Evolutionary conservation across 2,329 filamentous ascomycete genomes (phyloP), one percentile per base, ranked within the genome.

Genomic region (Pseudogymnoascus sp.): DNA sequence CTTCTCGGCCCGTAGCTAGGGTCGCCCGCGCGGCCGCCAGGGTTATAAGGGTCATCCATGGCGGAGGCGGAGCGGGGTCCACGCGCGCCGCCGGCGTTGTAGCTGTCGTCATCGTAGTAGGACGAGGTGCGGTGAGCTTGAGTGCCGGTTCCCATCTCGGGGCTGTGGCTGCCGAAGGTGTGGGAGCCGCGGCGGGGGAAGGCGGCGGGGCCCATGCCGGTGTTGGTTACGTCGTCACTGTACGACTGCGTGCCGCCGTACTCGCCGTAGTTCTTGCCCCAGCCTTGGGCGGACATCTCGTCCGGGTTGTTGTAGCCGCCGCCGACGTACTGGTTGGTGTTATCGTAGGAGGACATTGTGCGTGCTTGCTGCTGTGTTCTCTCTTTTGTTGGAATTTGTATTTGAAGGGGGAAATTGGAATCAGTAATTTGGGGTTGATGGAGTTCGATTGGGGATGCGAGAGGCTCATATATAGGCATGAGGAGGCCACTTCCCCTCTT

Each of bases 271-370:
- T 52, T 52, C 27, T 31, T 15, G 25, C 45, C 45, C 45, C 45
- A 52, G 45, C 45, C 45, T n/a, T 52, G 45, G 45, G 25, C 2
- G 7, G 9, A 5, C 45, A 31, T 31, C 27, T 52, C 27, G 13
- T 52, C 45, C 1, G 27, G 45, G 27, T 52, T 52, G 27, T 31
- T 15, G 45, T 52, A 52, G 45, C 45, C 45, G 7, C 45, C 45
- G 4, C 45, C 45, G 13, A 31, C 27, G 27, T 52, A 52, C n/a
- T 15, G 13, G 45, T 10, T 52, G 45, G 25, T 52, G 45, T 18
- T 31, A 27, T 52, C 45, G 45, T 52, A 52, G 13, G 45, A 52
- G n/a, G 45, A 52, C 45, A 52, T 52, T 52, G 27, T 52, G 45
- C 31, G 27, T 31, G 25, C 12, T 29, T 52, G 45, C 18, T 31